Percentiles rank a stretch among this genome's conserved stretches.
These are phyloP conservation scores for Melampsora americana DNA, from an alignment of 1,284 basidiomycete genomes.

Conservation along the genomic window DNA sequence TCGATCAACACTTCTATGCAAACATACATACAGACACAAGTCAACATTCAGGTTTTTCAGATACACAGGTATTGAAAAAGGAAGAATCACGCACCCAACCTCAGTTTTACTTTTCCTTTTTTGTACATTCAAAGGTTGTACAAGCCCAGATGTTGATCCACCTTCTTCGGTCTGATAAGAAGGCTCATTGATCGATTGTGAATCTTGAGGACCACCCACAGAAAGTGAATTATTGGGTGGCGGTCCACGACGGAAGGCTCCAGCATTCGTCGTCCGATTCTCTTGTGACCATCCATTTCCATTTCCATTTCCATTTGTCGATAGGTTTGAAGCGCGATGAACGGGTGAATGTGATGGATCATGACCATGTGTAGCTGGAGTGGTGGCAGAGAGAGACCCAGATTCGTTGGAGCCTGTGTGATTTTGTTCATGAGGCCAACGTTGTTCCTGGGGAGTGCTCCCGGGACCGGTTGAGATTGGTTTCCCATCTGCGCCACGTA, in stretches of 20 bases:
- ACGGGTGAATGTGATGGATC: neutral
- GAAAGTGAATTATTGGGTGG: neutral
- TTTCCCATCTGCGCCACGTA: slow-evolving; percentile 10
- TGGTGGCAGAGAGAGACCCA: neutral
- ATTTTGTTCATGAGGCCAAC: neutral
- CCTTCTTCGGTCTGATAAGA: neutral
- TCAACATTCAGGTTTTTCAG: neutral
- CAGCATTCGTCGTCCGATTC: slow-evolving; percentile 15
- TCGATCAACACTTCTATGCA: neutral
- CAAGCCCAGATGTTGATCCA: slow-evolving; percentile 10
- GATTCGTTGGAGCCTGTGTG: neutral
- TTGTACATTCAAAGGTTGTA: slow-evolving; percentile 27
- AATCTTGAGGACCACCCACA: neutral
- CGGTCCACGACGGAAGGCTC: slow-evolving; percentile 14
- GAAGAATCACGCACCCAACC: neutral
- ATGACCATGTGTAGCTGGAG: neutral
- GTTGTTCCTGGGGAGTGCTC: neutral
- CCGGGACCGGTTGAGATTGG: neutral
- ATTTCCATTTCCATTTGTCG: neutral
- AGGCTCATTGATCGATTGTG: neutral
- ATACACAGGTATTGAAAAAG: neutral
- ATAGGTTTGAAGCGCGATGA: neutral
- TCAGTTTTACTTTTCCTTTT: slow-evolving; percentile 6
- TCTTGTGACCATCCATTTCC: neutral
- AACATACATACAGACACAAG: neutral